Percentiles rank a stretch among this genome's conserved stretches.
Evolutionary conservation across 2,329 filamentous ascomycete genomes (phyloP).

Genomic region (Cytospora schulzeri): DNA sequence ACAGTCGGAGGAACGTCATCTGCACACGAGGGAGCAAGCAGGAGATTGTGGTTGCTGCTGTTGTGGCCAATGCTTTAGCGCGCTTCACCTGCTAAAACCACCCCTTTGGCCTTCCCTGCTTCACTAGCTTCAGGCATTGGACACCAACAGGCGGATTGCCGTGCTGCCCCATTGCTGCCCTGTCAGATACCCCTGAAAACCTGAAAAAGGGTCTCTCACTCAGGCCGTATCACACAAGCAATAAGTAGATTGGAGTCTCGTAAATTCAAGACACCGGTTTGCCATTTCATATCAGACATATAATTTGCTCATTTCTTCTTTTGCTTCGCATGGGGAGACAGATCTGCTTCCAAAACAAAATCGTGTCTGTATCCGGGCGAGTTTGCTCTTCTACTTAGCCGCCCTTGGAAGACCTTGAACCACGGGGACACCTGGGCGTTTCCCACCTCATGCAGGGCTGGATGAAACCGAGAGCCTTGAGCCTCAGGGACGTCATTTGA

Average conservation of each 20-base stretch:
- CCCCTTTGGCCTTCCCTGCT: not conserved
- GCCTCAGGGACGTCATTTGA: not conserved
- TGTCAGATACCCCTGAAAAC: not conserved
- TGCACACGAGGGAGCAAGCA: not conserved
- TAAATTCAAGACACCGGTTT: not conserved
- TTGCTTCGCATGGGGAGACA: not conserved
- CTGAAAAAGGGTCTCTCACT: not conserved
- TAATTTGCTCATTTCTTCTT: not conserved
- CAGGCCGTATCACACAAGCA: not conserved
- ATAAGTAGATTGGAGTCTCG: not conserved
- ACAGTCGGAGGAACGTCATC: slow-evolving; percentile 2
- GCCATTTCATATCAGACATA: not conserved
- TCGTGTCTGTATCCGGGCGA: not conserved
- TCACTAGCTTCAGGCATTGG: not conserved
- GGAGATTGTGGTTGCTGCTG: slow-evolving; percentile 2
- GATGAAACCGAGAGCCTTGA: not conserved
- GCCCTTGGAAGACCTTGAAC: not conserved
- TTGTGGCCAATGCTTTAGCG: not conserved
- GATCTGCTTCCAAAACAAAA: not conserved
- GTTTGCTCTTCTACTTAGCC: not conserved
- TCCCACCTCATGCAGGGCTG: not conserved
- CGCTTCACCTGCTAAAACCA: not conserved
- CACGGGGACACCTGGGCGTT: not conserved
- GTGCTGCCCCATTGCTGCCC: not conserved
- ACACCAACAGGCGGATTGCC: too few relatives aligned